Base-by-base conservation (phyloP, 768 basidiomycete species). In the Tulasnella sp. region DNA sequence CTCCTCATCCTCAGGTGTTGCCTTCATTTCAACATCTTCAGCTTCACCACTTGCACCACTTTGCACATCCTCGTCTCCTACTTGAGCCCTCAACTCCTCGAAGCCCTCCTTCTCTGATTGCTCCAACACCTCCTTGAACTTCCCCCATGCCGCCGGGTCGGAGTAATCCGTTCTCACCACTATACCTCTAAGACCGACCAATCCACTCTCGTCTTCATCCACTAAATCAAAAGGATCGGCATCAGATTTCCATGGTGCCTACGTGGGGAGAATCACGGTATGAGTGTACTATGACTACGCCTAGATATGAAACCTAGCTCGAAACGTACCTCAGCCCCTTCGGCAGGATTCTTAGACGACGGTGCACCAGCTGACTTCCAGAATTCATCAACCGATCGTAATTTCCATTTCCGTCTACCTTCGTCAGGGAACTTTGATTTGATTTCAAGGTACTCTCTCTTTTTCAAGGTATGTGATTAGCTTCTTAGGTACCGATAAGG, bases 91-190 rank as follows among this genome's bases (percentile, higher is more conserved):
- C 13, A 40, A 19, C 13, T 31, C 42, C 13, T 42, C 37, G 33
- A 47, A 19, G 5, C 58, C 67, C 24, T 83, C 82, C 50, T 69
- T 71, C 58, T 85, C 83, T 9, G 72, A 71, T 5, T 68, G 70
- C 42, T 69, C 67, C 9, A 88, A 65, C 52, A 69, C 69, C 4
- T 60, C 56, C 50, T 62, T 65, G 62, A 86, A 83, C 0, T 62
- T 55, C 10, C 66, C 59, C 84, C 84, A 87, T 1, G 83, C 75
- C 5, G 67, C 66, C 29, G 85, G 80, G 60, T 82, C 65, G 7
- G 76, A 70, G 61, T 72, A 86, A 58, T 87, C 82, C 8, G 83
- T 80, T 33, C 85, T 77, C n/a, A 87, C 60, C 40, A 87, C 60
- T 53, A 86, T 58, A 12, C 82, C 82, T 35, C 22, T 40, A n/a